phyloP scores from a whole-genome alignment of 257 asterid species.

The Avicennia marina region DNA sequence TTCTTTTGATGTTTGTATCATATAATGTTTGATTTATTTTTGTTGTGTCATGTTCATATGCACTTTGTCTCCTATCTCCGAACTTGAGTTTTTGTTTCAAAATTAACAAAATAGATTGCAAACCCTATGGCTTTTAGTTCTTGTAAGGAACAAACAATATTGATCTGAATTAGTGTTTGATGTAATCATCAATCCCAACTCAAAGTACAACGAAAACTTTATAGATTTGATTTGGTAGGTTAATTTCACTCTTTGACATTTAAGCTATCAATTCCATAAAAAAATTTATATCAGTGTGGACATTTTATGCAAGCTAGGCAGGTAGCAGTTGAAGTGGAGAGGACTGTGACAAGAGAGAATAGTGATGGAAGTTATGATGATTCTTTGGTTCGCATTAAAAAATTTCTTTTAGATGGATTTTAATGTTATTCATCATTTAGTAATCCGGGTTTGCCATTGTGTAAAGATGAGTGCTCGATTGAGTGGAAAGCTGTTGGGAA shows the following conservation, averaged over 20 bases:
- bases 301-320: too few relatives aligned
- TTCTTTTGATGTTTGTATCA: not conserved
- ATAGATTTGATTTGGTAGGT: not conserved
- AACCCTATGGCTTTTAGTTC: not conserved
- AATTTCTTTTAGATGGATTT: conserved; percentile 1
- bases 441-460: not conserved
- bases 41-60: not conserved
- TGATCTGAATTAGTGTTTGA: not conserved
- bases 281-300: too few relatives aligned
- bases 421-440: not conserved
- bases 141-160: not conserved
- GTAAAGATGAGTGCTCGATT: not conserved
- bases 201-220: not conserved
- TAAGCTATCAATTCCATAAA: too few relatives aligned
- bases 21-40: not conserved
- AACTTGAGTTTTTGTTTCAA: not conserved
- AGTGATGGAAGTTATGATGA: too few relatives aligned
- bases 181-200: not conserved
- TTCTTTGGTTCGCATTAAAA: too few relatives aligned
- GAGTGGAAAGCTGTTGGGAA: not conserved
- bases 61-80: not conserved
- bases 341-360: too few relatives aligned
- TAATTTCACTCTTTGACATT: not conserved
- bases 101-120: not conserved
- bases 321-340: too few relatives aligned